phyloP scores from a whole-genome alignment of 768 basidiomycete genomes.

The Rhodotorula diobovata region DNA sequence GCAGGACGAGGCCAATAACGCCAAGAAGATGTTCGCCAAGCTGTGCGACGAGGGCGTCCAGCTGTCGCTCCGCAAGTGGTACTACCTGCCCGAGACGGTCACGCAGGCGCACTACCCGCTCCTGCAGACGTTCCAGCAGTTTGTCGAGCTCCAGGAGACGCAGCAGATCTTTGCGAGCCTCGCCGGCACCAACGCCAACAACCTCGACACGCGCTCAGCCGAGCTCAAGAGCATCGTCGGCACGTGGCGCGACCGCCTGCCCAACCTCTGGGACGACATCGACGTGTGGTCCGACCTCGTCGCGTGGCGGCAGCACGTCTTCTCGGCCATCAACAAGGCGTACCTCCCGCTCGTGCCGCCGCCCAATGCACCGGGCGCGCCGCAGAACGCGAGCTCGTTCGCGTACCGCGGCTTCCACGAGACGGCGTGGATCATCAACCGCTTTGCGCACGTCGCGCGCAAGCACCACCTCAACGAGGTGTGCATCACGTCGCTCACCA shows the following conservation, averaged over 20 bases:
- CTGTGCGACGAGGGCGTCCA: constrained; percentile 95
- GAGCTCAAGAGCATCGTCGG: constrained; percentile 95
- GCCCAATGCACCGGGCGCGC: constrained; percentile 42
- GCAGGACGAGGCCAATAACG: constrained; percentile 34
- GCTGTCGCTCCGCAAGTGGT: constrained; percentile 91
- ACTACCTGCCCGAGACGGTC: constrained; percentile 74
- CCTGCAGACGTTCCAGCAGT: constrained; percentile 96
- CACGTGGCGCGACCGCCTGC: constrained; percentile 93
- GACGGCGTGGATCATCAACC: constrained; percentile 99
- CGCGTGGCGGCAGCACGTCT: constrained; percentile 97
- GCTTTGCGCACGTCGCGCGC: constrained; percentile 95
- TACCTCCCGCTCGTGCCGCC: constrained; percentile 80
- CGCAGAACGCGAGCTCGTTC: constrained; percentile 58
- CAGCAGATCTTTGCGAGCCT: constrained; percentile 83
- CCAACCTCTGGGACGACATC: constrained; percentile 94
- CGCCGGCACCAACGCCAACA: constrained; percentile 74
- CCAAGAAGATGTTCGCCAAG: constrained; percentile 67
- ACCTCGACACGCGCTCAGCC: constrained; percentile 87
- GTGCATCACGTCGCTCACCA: constrained; percentile 87
- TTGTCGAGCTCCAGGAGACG: constrained; percentile 94
- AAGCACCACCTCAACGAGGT: constrained; percentile 95
- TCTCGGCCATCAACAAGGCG: constrained; percentile 90
- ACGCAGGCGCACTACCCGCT: constrained; percentile 91
- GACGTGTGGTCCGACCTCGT: constrained; percentile 99
- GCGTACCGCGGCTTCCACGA: constrained; percentile 97